Evolutionary conservation across 345 rosid genomes (phyloP), one percentile per base, ranked within the genome.

Genomic region (Murraya paniculata): DNA sequence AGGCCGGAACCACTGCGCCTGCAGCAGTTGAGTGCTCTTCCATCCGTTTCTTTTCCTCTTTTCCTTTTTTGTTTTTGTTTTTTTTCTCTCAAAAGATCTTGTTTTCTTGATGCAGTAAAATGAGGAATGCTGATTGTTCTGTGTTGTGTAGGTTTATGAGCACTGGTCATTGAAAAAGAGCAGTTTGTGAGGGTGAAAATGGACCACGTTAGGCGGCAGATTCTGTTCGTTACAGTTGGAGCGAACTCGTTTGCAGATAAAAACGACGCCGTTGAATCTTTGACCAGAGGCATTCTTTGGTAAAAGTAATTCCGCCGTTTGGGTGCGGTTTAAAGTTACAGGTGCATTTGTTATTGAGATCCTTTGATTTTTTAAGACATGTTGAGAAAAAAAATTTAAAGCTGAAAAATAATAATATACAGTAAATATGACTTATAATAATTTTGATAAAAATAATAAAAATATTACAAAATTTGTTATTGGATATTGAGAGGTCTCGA

Each of bases 191-290:
- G 86, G 86, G 84, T 48, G 79, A 65, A 73, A 81, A 82, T 36
- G 38, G 60, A 71, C 84, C 88, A 85, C 86, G 88, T 78, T 80
- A 73, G 75, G 81, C 81, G 82, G 83, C 30, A 60, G 65, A 45
- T 38, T 58, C 50, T 14, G 65, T 57, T 39, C 35, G 59, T 41
- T 50, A n/a, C n/a, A 2, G 16, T 65, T 27, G 2, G 30, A 30
- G 24, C 7, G 45, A 66, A 25, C 14, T 36, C 68, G 55, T 45
- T 45, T 13, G 16, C 50, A 1, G 5, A 50, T 70, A 5, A 27
- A 27, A 25, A 48, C 39, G 59, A 28, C 38, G 38, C 8, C 74
- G 74, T 71, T 19, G 41, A 13, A 33, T 16, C 5, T 6, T 6
- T 30, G 21, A 45, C 16, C 16, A 45, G 50, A 45, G 50, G 14